A percentile compares a stretch with the other conserved stretches of the same genome.
These are phyloP conservation scores for Acorus calamus DNA, from an alignment of 106 monocot genomes.

Conservation along the genomic window DNA sequence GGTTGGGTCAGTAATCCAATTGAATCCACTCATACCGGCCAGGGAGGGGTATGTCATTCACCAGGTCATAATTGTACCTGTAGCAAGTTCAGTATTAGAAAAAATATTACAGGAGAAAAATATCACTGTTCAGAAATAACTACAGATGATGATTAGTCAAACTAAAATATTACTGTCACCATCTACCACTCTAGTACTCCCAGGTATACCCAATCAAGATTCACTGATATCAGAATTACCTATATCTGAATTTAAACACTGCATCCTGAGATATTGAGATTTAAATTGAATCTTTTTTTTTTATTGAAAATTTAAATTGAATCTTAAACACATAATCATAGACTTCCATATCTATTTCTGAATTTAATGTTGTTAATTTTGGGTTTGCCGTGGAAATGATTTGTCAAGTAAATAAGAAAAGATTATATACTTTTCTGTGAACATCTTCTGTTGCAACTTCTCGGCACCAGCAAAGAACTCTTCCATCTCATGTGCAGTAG, in stretches of 20 bases:
- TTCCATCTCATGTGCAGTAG: conserved; percentile 39
- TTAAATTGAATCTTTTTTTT: no score
- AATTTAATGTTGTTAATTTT: no score
- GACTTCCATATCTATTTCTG: no score
- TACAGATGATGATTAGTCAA: background rate
- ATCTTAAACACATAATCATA: no score
- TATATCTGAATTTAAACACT: no score
- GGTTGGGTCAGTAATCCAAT: conserved; percentile 1
- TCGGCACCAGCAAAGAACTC: conserved; percentile 38
- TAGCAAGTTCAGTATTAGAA: background rate
- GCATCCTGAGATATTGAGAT: no score
- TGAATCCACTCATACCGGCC: conserved; percentile 19
- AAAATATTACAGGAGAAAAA: background rate
- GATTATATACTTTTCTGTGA: conserved; percentile 31
- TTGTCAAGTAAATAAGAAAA: background rate
- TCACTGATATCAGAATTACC: no score
- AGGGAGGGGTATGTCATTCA: conserved; percentile 10
- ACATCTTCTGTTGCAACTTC: conserved; percentile 27
- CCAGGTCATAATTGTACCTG: conserved; percentile 19
- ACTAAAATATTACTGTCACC: background rate
- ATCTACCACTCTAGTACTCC: no score
- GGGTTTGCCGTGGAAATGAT: no score
- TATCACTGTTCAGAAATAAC: background rate
- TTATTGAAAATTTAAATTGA: no score
- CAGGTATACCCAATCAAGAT: no score